These are phyloP conservation scores for Xylariaceae sp. DNA, from an alignment of 2,329 filamentous ascomycete genomes.

Conservation along the genomic window DNA sequence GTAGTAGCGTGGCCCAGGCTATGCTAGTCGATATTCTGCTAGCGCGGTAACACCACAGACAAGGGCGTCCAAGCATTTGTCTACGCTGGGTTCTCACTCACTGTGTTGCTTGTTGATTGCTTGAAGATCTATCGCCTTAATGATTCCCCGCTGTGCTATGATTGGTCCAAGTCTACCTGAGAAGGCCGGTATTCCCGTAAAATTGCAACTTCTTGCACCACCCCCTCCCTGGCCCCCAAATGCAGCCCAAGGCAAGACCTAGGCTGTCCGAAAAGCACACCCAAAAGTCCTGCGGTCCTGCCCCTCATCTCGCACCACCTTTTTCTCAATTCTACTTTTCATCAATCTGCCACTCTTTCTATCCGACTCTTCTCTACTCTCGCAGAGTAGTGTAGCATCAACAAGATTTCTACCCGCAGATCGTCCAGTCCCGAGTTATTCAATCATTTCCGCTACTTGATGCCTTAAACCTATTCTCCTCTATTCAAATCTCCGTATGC, in stretches of 20 bases:
- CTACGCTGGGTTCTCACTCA: conserved; percentile 11
- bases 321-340: conserved; percentile 6
- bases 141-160: not conserved
- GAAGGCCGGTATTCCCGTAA: conserved; percentile 29
- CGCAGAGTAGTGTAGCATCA: not conserved
- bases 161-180: conserved; percentile 7
- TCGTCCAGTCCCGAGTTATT: not conserved
- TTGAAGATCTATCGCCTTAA: not conserved
- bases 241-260: not conserved
- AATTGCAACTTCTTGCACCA: conserved; percentile 21
- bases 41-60: conserved; percentile 5
- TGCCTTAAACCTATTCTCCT: not conserved
- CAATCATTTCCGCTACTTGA: not conserved
- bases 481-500: not conserved
- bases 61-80: conserved; percentile 19
- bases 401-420: not conserved
- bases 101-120: conserved; percentile 4
- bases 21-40: conserved; percentile 14
- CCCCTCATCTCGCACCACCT: conserved; percentile 14
- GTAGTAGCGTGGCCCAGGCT: conserved; percentile 7
- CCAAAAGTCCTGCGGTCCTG: not conserved
- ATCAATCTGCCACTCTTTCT: conserved; percentile 11
- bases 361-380: not conserved
- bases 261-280: conserved; percentile 9
- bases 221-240: conserved; percentile 23